These are phyloP conservation scores for Hypoxylon sp. DNA, from an alignment of 2,329 filamentous ascomycete genomes.

Conservation along the genomic window DNA sequence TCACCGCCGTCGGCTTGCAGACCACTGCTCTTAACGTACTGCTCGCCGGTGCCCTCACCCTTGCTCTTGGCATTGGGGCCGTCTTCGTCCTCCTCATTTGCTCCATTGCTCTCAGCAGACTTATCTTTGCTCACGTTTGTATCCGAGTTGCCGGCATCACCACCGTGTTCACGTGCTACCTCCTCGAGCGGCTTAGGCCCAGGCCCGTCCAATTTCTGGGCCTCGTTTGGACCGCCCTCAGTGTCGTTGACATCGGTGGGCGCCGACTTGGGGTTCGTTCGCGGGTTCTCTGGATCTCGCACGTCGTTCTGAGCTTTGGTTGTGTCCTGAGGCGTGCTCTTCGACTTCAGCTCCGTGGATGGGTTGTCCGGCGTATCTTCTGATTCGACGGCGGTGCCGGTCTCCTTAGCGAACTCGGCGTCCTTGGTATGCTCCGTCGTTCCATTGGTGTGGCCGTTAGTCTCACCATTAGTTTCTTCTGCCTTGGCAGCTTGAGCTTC, in stretches of 20 bases:
- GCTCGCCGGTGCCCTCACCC: conserved; percentile 67
- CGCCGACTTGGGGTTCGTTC: conserved; percentile 55
- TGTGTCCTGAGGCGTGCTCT: conserved; percentile 47
- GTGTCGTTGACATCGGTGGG: conserved; percentile 58
- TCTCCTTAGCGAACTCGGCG: conserved; percentile 48
- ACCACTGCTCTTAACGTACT: conserved; percentile 71
- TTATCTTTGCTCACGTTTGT: conserved; percentile 36
- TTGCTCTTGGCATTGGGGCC: conserved; percentile 54
- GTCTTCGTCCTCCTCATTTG: conserved; percentile 45
- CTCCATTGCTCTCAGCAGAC: conserved; percentile 52
- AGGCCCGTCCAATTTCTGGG: conserved; percentile 58
- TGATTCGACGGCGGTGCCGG: conserved; percentile 48
- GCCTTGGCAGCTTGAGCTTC: conserved; percentile 35
- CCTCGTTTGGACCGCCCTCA: conserved; percentile 53
- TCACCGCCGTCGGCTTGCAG: conserved; percentile 76
- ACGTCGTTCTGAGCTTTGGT: conserved; percentile 59
- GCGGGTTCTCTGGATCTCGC: conserved; percentile 57
- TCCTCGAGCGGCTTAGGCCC: conserved; percentile 61
- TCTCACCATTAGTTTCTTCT: conserved; percentile 31
- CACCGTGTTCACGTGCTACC: conserved; percentile 51
- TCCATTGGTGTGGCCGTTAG: conserved; percentile 38
- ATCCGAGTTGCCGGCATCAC: conserved; percentile 48
- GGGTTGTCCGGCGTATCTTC: conserved; percentile 50
- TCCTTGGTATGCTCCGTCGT: conserved; percentile 17
- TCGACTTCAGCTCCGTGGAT: conserved; percentile 49